Evolutionary conservation across 805 yeast species (phyloP).

Genomic region (Ogataea angusta): DNA sequence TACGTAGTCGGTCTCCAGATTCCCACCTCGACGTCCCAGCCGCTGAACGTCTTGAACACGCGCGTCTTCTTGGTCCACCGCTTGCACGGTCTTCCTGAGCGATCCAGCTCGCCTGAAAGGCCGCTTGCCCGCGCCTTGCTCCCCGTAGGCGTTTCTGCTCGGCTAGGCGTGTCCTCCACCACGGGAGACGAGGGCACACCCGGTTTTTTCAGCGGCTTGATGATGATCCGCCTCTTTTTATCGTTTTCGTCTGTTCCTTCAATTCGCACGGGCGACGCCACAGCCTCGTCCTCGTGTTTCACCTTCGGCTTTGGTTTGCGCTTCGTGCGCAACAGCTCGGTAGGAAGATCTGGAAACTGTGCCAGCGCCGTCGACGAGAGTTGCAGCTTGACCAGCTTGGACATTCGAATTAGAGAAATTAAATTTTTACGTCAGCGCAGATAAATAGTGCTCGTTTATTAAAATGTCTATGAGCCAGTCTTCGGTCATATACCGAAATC

Average conservation of each 20-base stretch:
- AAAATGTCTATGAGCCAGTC: background rate
- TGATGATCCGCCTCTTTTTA: constrained; percentile 8
- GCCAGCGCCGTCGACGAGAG: constrained; percentile 11
- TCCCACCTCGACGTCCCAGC: constrained; percentile 23
- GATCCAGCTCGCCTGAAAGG: constrained; percentile 28
- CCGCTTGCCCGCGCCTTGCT: constrained; percentile 19
- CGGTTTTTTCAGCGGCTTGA: constrained; percentile 8
- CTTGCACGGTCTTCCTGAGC: constrained; percentile 17
- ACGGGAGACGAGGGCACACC: constrained; percentile 11
- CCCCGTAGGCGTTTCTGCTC: constrained; percentile 20
- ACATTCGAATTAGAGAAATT: constrained; percentile 3
- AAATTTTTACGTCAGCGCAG: constrained; percentile 1
- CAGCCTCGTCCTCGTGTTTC: constrained; percentile 14
- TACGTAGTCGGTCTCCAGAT: constrained; percentile 19
- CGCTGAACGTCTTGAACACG: constrained; percentile 29
- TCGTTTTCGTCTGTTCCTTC: constrained; percentile 18
- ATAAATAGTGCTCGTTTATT: background rate
- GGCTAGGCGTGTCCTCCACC: constrained; percentile 15
- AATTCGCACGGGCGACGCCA: constrained; percentile 18
- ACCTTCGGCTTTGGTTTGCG: constrained; percentile 8
- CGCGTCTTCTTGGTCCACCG: constrained; percentile 18
- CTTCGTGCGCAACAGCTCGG: constrained; percentile 6
- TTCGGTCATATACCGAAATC: constrained; percentile 58
- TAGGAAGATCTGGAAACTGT: constrained; percentile 13
- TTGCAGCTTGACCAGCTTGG: constrained; percentile 16